Evolutionary conservation across 2,329 filamentous ascomycete genomes (phyloP), one percentile per base, ranked within the genome.

Genomic region (Penicillium occitanis): DNA sequence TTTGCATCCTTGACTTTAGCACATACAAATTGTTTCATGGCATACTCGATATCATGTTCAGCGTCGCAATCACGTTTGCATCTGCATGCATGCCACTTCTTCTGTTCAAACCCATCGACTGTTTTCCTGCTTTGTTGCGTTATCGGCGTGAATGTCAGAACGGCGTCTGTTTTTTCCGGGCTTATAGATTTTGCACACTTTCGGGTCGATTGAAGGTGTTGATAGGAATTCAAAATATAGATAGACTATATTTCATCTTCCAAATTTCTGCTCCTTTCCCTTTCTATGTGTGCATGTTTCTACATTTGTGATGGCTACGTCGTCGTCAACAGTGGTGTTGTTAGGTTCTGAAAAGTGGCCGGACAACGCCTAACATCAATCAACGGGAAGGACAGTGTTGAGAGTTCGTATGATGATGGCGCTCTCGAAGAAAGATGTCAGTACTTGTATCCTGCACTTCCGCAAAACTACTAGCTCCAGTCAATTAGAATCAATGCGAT

Each of bases 1-100:
- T 58, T 22, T 60, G 57, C 57, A 46, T 22, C 61, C 4, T 58
- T 53, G 25, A 44, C 53, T 67, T 67, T 33, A 55, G 64, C 48
- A 44, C 30, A 19, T 17, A 57, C 30, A 11, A 37, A 33, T n/a
- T 59, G 61, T 48, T 40, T 8, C 33, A 64, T 44, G 61, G 14
- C 60, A 42, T 55, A 53, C 4, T 33, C 37, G 60, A 63, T 63
- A 44, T 35, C 61, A 61, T 40, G 17, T 48, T 48, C 30, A 46
- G 37, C 61, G 51, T 28, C 33, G 25, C 40, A 17, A 25, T 40
- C 17, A 55, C 33, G 17, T 42, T 37, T 63, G 50, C 51, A 42
- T 62, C 35, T 46, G 61, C 40, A 63, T 42, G 60, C 6, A 46
- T 22, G 44, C 30, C 17, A 37, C 28, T 33, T 30, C 33, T 46